Percentiles rank a stretch among this genome's conserved stretches.
phyloP scores from a whole-genome alignment of 176 grass and related monocot genomes.

The Triticum monococcum region DNA sequence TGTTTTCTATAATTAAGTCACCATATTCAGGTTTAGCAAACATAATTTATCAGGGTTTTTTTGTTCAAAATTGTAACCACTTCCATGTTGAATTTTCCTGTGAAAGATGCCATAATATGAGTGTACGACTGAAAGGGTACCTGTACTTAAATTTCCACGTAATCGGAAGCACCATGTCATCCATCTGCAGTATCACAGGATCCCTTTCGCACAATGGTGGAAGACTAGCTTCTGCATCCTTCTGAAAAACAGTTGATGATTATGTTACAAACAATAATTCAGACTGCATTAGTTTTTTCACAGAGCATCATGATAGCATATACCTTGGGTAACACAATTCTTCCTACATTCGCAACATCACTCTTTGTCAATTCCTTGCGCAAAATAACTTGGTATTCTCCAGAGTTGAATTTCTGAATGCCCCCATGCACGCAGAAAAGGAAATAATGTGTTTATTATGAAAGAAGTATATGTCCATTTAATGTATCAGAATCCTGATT shows the following conservation, averaged over 20 bases:
- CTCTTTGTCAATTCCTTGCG: conserved; percentile 92
- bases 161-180: conserved; percentile 66
- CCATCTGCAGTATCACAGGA: conserved; percentile 67
- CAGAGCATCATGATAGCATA: not conserved
- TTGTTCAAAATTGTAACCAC: conserved; percentile 3
- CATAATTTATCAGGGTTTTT: not conserved
- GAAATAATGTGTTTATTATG: conserved; percentile 19
- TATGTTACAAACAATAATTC: conserved; percentile 9
- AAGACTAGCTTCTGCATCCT: conserved; percentile 83
- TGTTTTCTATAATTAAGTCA: not conserved
- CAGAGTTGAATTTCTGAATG: conserved; percentile 45
- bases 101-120: not conserved
- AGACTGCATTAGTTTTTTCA: not conserved
- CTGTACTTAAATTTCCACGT: conserved; percentile 93
- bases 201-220: conserved; percentile 77
- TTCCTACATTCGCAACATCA: conserved; percentile 78
- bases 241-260: conserved; percentile 44
- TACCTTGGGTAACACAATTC: conserved; percentile 96
- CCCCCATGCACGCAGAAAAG: not conserved
- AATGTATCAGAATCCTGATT: not conserved
- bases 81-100: not conserved
- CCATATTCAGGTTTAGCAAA: not conserved
- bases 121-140: conserved; percentile 30
- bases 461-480: conserved; percentile 7
- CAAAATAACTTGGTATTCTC: conserved; percentile 60